Evolutionary conservation across 495 filamentous ascomycete genomes (phyloP), one percentile per base, ranked within the genome.

Genomic region (Aspergillus sclerotiicarbonarius): DNA sequence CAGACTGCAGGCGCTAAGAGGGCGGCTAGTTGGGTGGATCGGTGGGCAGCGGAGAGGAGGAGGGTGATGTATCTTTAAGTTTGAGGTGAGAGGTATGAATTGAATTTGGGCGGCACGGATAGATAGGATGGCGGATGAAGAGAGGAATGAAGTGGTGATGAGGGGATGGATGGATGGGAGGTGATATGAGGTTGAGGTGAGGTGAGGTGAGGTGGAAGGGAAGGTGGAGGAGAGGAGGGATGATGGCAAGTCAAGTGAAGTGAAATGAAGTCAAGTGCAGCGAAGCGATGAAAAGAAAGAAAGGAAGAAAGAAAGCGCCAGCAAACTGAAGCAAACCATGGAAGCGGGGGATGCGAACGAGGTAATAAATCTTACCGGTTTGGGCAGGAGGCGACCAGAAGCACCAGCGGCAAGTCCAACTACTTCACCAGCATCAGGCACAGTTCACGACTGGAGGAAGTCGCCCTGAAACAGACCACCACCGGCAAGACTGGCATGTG

Each of bases 261-360:
- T 25, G 21, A 47, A 20, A 43, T 16, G 37, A 9, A 29, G 48
- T 43, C 41, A 33, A 21, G 51, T 18, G n/a, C 2, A 25, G 25
- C 5, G 25, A 25, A 53, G 44, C 5, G 35, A 51, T 15, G 30
- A 30, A 39, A 30, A 56, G 18, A 46, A 19, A 46, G 31, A 46
- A 18, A 54, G 15, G 30, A 15, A 43, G 31, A 55, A 31, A 46
- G 21, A 32, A 15, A 46, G 21, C 19, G 35, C 49, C 44, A 47
- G n/a, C 8, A 49, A 57, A 46, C 20, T 25, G 29, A 52, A 19
- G 20, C 9, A 49, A 30, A 46, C 31, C 16, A 35, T 25, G 46
- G 47, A 50, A 46, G 48, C 45, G 51, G 39, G 21, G 35, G 52
- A 54, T 54, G 52, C 39, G 30, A 46, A 46, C 8, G 31, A 20